Base-by-base conservation (phyloP, 306 rosid genomes). In the Crotalaria pallida region DNA sequence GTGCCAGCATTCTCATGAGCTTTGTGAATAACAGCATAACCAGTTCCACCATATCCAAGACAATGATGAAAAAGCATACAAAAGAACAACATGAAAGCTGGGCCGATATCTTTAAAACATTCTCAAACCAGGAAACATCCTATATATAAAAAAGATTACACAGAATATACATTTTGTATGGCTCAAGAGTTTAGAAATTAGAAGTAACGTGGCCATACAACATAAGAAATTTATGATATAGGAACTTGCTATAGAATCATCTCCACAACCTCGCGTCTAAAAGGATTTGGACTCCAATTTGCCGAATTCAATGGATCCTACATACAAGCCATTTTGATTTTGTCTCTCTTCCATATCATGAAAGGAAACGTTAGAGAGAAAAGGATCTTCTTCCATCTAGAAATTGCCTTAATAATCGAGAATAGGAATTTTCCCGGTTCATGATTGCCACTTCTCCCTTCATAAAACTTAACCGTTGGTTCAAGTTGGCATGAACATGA, bases 161-260 rank as follows among this genome's bases (percentile, higher is more conserved):
- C 85, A 85, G 89, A 84, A 89, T 81, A 21, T 84, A 83, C 83
- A 62, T 59, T 36, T 57, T 53, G 31, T 74, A 75, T 53, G 75
- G 53, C 65, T 61, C 24, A 63, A 77, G 79, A 74, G 75, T 68
- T 50, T 81, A 47, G 62, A 80, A 74, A 80, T 31, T n/a, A 33
- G 16, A 79, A 61, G 66, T 27, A 44, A 77, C 2, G 69, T 61
- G 76, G 76, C 49, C 10, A 58, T 68, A 75, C 79, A 75, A 23
- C 41, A 52, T 48, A 44, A 62, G 51, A 67, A 63, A 74, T 58
- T 61, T 44, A 38, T 45, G 75, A 65, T 49, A 27, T 2, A 27
- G 16, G 65, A 75, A 69, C 77, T 7, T 48, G 78, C 29, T 2
- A 70, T 57, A 41, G 36, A 29, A 51, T 61, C 51, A 55, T 64